Percentiles rank a stretch among this genome's conserved stretches.
Conservation (phyloP, 805 yeast genomes). For the Myxozyma melibiosi region DNA sequence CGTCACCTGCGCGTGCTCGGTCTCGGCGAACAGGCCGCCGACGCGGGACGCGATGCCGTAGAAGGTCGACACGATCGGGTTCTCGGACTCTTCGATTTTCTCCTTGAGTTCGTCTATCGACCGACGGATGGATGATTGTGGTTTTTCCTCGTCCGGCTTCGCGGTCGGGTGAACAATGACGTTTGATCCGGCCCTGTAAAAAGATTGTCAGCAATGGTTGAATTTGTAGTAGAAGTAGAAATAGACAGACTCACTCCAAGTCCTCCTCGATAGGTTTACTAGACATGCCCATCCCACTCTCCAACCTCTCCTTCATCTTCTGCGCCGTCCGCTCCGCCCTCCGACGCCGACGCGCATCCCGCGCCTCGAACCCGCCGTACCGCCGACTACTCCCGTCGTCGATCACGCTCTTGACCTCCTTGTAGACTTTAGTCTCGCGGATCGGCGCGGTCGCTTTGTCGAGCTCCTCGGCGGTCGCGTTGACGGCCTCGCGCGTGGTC, state of each 20-base stretch:
- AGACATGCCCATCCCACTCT: conserved; percentile 53
- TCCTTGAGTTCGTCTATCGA: conserved; percentile 60
- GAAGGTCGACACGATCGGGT: conserved; percentile 78
- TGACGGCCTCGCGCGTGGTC: conserved; percentile 84
- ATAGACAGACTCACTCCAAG: conserved; percentile 34
- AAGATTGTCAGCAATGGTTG: no score
- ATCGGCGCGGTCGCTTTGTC: conserved; percentile 89
- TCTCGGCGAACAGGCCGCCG: conserved; percentile 90
- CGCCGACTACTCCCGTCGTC: conserved; percentile 87
- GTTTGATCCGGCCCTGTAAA: background rate
- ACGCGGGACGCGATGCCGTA: conserved; percentile 80
- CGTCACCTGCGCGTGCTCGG: conserved; percentile 92
- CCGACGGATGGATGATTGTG: conserved; percentile 71
- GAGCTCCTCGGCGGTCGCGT: conserved; percentile 64
- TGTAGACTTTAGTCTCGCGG: conserved; percentile 83
- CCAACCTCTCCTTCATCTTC: conserved; percentile 48
- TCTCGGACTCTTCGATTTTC: conserved; percentile 83
- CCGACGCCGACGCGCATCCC: conserved; percentile 75
- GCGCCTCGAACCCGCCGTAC: conserved; percentile 89
- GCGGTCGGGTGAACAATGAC: conserved; percentile 5
- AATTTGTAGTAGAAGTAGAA: background rate
- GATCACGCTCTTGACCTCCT: conserved; percentile 82
- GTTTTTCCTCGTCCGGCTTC: conserved; percentile 55
- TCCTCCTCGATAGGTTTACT: conserved; percentile 72
- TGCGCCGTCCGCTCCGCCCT: conserved; percentile 52